Percentiles rank a stretch among this genome's conserved stretches.
Conservation (phyloP, 2,329 filamentous ascomycete genomes). For the Plenodomus tracheiphilus region DNA sequence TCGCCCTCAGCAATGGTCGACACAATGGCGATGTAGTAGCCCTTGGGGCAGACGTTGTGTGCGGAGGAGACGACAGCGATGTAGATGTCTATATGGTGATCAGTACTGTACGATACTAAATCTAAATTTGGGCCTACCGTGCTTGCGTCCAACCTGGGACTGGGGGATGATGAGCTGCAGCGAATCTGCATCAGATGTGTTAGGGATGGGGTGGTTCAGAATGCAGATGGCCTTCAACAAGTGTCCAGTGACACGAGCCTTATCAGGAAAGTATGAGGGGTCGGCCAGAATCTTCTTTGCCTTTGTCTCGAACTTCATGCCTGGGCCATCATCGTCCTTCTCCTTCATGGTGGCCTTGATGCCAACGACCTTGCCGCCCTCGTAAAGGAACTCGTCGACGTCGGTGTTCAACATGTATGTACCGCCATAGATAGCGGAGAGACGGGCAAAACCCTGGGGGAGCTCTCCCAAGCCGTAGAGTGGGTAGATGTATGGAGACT, state of each 20-base stretch:
- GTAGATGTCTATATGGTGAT: conserved; percentile 75
- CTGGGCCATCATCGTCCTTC: conserved; percentile 70
- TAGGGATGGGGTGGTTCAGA: conserved; percentile 89
- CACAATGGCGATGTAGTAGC: conserved; percentile 98
- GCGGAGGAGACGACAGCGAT: conserved; percentile 92
- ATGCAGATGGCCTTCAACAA: conserved; percentile 97
- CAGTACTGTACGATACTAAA: conserved; percentile 9
- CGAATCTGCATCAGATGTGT: conserved; percentile 86
- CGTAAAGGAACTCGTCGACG: conserved; percentile 86
- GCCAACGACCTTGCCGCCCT: conserved; percentile 81
- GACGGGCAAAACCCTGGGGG: conserved; percentile 93
- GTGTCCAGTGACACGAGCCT: conserved; percentile 85
- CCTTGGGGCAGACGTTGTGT: conserved; percentile 98
- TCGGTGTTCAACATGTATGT: conserved; percentile 99
- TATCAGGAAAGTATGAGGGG: conserved; percentile 92
- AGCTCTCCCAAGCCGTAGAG: conserved; percentile 96
- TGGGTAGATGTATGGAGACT: conserved; percentile 99
- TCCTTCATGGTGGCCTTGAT: conserved; percentile 98
- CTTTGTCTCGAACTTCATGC: conserved; percentile 94
- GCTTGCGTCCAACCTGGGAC: conserved; percentile 93
- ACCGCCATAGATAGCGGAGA: conserved; percentile 97
- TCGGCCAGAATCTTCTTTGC: conserved; percentile 95
- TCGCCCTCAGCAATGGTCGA: conserved; percentile 92
- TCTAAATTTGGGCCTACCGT: conserved; percentile 64
- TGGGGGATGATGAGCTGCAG: conserved; percentile 96